Conservation (phyloP, 2,329 filamentous ascomycete species). For the Cadophora luteo-olivacea region DNA sequence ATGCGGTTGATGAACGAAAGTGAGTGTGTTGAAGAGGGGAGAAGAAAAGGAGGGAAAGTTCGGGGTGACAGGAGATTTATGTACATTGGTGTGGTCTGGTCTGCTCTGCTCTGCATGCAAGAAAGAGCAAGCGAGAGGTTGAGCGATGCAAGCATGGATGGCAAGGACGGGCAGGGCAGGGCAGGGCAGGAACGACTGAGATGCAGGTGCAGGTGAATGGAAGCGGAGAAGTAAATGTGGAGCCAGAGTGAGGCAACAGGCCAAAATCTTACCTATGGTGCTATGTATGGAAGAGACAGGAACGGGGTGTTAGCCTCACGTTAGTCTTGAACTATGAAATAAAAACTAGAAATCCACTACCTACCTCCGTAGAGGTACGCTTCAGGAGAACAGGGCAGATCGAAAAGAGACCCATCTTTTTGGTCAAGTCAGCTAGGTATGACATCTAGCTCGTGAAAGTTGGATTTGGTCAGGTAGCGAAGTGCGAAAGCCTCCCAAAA, state of each 20-base stretch:
- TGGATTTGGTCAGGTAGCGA: not conserved
- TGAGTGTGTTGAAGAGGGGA: slow-evolving; percentile 6
- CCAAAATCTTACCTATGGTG: too few species aligned
- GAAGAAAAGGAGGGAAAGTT: slow-evolving; percentile 7
- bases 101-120: not conserved
- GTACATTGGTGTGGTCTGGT: not conserved
- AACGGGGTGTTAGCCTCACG: too few species aligned
- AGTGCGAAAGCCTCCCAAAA: not conserved
- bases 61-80: slow-evolving; percentile 13
- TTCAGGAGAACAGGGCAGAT: not conserved
- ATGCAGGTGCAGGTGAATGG: not conserved
- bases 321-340: too few species aligned
- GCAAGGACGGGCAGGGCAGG: too few species aligned
- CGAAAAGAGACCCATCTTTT: not conserved
- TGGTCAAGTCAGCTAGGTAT: not conserved
- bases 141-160: not conserved
- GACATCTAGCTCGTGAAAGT: not conserved
- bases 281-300: not conserved
- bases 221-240: not conserved
- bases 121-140: not conserved
- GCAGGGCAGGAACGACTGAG: slow-evolving; percentile 2
- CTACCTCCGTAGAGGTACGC: too few species aligned
- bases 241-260: not conserved
- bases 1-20: slow-evolving; percentile 16
- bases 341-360: too few species aligned